Percentiles rank a stretch among this genome's conserved stretches.
phyloP scores from a whole-genome alignment of 805 yeast species.

The Torulaspora microellipsoides region DNA sequence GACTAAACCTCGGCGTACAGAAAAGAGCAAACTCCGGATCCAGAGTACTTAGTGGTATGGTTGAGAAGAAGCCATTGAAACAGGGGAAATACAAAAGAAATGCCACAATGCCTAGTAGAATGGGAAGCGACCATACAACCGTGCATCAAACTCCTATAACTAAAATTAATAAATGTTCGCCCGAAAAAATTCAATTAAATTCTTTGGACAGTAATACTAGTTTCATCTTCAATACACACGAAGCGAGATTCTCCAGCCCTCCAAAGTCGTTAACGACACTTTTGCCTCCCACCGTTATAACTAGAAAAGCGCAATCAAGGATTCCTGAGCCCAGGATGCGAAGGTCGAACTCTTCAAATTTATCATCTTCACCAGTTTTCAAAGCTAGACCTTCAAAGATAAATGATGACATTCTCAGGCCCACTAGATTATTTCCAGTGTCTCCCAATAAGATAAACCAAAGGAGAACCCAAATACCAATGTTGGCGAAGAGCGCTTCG shows the following conservation, averaged over 20 bases:
- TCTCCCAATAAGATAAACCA: constrained; percentile 19
- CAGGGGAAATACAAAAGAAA: neutral
- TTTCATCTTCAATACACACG: constrained; percentile 11
- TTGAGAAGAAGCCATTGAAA: neutral
- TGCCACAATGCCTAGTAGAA: neutral
- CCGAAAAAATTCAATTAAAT: neutral
- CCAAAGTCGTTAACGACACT: constrained; percentile 10
- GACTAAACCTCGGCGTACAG: constrained; percentile 17
- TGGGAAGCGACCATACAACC: neutral
- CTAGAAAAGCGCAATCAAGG: constrained; percentile 10
- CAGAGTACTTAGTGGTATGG: neutral
- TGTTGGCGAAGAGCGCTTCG: constrained; percentile 11
- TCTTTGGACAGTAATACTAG: constrained; percentile 2
- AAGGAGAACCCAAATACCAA: constrained; percentile 20
- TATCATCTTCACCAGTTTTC: constrained; percentile 14
- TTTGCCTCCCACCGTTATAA: constrained; percentile 16
- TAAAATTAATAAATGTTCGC: neutral
- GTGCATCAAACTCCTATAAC: constrained; percentile 14
- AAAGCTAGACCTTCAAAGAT: constrained; percentile 3
- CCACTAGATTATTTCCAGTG: constrained; percentile 26
- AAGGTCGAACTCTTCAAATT: constrained; percentile 12
- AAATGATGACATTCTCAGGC: constrained; percentile 14
- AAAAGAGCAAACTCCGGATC: neutral
- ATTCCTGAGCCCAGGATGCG: constrained; percentile 14
- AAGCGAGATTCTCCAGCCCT: constrained; percentile 17